Evolutionary conservation across 148 eudicot species (phyloP).

Genomic region (Tetragonia tetragonoides): DNA sequence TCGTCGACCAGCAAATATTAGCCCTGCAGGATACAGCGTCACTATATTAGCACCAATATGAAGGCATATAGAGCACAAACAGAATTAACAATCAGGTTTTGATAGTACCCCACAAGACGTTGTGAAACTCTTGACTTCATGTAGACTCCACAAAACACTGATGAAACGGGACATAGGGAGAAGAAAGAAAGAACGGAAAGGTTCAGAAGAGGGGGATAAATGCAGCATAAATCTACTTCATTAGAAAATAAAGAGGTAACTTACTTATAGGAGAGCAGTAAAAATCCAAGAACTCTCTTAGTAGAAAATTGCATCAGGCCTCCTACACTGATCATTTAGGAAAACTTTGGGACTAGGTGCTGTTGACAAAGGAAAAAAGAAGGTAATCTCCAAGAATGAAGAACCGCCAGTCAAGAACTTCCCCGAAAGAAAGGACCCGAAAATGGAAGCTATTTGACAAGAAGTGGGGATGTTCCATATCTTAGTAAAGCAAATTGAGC

Average conservation of each 20-base stretch:
- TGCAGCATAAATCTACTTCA: not conserved
- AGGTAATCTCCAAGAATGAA: constrained; percentile 63
- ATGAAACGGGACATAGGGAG: not conserved
- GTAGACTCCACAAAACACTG: constrained; percentile 47
- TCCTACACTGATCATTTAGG: constrained; percentile 49
- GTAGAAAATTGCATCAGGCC: constrained; percentile 56
- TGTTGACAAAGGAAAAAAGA: constrained; percentile 79
- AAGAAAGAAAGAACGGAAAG: not conserved
- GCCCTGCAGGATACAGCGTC: constrained; percentile 43
- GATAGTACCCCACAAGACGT: constrained; percentile 42
- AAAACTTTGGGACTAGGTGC: constrained; percentile 66
- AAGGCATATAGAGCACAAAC: not conserved
- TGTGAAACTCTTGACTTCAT: constrained; percentile 41
- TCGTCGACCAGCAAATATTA: constrained; percentile 33
- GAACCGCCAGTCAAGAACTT: constrained; percentile 91
- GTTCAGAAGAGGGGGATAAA: constrained; percentile 4
- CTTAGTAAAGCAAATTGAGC: constrained; percentile 36
- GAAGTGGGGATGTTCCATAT: constrained; percentile 74
- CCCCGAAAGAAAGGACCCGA: constrained; percentile 48
- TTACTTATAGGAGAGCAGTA: constrained; percentile 65
- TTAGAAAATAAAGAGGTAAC: constrained; percentile 18
- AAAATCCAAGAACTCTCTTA: constrained; percentile 57
- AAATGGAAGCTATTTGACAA: constrained; percentile 58
- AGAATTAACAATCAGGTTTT: constrained; percentile 10
- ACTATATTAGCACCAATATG: not conserved